Evolutionary conservation across 2,329 filamentous ascomycete species (phyloP).

Genomic region (Curvularia spicifera): DNA sequence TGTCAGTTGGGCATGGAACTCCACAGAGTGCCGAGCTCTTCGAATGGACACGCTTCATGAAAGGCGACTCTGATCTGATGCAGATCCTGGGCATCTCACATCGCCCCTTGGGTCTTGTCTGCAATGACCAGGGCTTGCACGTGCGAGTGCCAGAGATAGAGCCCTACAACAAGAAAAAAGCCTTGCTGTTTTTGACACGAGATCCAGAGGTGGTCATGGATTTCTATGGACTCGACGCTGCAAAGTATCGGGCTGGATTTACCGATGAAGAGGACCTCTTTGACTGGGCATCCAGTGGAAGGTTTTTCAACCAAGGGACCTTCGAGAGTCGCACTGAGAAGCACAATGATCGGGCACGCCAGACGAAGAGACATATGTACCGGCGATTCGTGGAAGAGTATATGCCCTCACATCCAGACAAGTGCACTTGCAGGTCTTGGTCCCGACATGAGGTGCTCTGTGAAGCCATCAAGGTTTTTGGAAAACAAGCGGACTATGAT

Average conservation of each 20-base stretch:
- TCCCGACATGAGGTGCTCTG: constrained; percentile 57
- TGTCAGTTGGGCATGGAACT: constrained; percentile 53
- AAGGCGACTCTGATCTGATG: constrained; percentile 75
- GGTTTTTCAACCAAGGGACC: constrained; percentile 62
- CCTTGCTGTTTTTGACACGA: constrained; percentile 66
- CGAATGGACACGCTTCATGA: constrained; percentile 71
- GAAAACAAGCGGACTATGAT: constrained; percentile 55
- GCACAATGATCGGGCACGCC: constrained; percentile 63
- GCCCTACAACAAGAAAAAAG: constrained; percentile 59
- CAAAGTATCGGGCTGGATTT: constrained; percentile 64
- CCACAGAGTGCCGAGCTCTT: constrained; percentile 39
- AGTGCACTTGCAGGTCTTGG: constrained; percentile 28
- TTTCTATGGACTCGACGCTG: constrained; percentile 67
- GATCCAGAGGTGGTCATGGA: constrained; percentile 63
- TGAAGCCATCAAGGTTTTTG: constrained; percentile 63
- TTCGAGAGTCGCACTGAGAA: constrained; percentile 44
- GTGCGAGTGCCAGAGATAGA: constrained; percentile 74
- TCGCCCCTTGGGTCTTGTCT: constrained; percentile 69
- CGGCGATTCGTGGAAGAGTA: constrained; percentile 68
- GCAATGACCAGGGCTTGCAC: constrained; percentile 68
- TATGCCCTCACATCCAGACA: constrained; percentile 60
- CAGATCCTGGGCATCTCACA: constrained; percentile 70
- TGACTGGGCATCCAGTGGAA: constrained; percentile 64
- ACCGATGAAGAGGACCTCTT: constrained; percentile 62
- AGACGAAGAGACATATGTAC: constrained; percentile 64